phyloP scores from a whole-genome alignment of 192 early-diverging fungal species.

The Umbelopsis isabellina region DNA sequence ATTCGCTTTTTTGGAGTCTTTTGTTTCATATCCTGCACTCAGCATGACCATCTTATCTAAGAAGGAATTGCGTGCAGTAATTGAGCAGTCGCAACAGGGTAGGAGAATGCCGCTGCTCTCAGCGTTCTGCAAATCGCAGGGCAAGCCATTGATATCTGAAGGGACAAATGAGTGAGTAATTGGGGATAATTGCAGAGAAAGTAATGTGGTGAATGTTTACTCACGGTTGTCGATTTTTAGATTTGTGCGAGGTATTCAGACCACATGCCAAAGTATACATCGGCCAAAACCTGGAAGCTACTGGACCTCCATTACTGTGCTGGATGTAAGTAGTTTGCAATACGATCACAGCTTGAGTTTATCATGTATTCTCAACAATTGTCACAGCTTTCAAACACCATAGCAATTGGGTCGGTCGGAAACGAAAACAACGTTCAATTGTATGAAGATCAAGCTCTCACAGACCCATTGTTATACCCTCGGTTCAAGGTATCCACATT shows the following conservation, averaged over 20 bases:
- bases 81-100: no score
- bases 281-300: background rate
- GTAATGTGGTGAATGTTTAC: background rate
- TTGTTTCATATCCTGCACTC: no score
- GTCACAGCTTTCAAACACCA: background rate
- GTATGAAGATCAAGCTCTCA: constrained; percentile 13
- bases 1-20: no score
- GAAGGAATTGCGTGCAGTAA: no score
- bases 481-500: constrained; percentile 15
- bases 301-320: constrained; percentile 23
- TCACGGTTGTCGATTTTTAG: background rate
- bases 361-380: background rate
- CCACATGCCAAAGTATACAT: background rate
- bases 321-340: background rate
- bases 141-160: no score
- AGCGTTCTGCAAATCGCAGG: no score
- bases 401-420: constrained; percentile 18
- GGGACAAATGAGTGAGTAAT: no score
- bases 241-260: constrained; percentile 13
- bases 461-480: background rate
- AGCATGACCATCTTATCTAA: no score
- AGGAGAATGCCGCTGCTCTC: no score
- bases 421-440: constrained; percentile 22
- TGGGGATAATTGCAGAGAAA: no score
- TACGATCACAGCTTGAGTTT: background rate